phyloP scores from a whole-genome alignment of 768 basidiomycete genomes.

The Auricularia sp. region DNA sequence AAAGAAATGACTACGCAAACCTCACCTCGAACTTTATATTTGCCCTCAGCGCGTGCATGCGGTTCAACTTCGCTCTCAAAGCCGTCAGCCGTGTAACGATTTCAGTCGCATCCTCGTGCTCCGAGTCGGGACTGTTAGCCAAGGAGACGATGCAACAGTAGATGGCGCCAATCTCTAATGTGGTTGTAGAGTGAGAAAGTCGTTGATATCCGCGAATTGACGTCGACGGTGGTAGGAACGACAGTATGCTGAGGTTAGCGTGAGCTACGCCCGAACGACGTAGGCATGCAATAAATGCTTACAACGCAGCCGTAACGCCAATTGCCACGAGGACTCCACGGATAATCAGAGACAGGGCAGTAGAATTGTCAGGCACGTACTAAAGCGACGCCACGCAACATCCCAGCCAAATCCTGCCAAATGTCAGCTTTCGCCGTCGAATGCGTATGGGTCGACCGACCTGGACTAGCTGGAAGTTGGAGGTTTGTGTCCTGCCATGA shows the following conservation, averaged over 20 bases:
- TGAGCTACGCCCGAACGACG: slow-evolving; percentile 4
- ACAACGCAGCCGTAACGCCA: slow-evolving; percentile 76
- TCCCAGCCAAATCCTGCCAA: slow-evolving; percentile 31
- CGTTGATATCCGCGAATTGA: slow-evolving; percentile 70
- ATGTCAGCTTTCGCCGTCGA: too few species aligned
- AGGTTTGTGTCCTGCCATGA: slow-evolving; percentile 57
- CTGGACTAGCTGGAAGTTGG: slow-evolving; percentile 37
- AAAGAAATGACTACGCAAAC: slow-evolving; percentile 1
- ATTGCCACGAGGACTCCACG: slow-evolving; percentile 36
- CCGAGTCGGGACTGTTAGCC: slow-evolving; percentile 40
- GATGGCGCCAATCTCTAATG: slow-evolving; percentile 54
- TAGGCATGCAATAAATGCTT: slow-evolving; percentile 17
- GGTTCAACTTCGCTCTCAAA: slow-evolving; percentile 60
- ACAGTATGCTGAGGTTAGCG: slow-evolving; percentile 40
- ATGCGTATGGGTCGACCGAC: background rate
- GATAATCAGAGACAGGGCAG: too few species aligned
- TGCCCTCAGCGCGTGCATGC: slow-evolving; percentile 42
- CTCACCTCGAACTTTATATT: slow-evolving; percentile 62
- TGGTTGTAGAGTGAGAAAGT: slow-evolving; percentile 54
- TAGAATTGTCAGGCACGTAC: too few species aligned
- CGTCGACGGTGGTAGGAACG: slow-evolving; percentile 59
- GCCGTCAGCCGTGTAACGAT: slow-evolving; percentile 63
- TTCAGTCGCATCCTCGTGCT: slow-evolving; percentile 37
- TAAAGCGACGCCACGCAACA: slow-evolving; percentile 55
- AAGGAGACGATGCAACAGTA: slow-evolving; percentile 72